Evolutionary conservation across 805 yeast genomes (phyloP), one percentile per base, ranked within the genome.

Genomic region (Ogataea allantospora): DNA sequence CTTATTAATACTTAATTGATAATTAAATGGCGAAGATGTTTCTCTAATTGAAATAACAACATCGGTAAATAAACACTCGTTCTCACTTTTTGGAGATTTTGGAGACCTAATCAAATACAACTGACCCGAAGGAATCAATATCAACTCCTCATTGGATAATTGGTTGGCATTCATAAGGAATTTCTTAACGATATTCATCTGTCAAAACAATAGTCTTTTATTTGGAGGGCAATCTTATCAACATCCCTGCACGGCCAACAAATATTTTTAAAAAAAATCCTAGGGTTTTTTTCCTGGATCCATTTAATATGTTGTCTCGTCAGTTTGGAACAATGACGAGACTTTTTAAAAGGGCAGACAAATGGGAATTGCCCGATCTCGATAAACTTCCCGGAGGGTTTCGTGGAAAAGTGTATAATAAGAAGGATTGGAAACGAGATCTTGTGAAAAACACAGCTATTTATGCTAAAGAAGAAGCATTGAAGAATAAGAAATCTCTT

Each of bases 81-180:
- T 68, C 17, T 80, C 88, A 7, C 96, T 89, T 57, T 88, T 87
- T 9, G 96, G 96, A 2, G 95, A 85, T 15, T 70, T 72, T 5
- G 85, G 83, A 1, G 85, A 71, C 33, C 98, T 68, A 12, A 83
- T 72, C 30, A 91, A 68, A 54, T 71, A 84, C 31, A 91, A 70
- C 62, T 80, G 82, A 3, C 97, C 98, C 0, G 83, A 73, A 2
- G 95, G 87, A 33, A 93, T 70, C 52, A 75, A 70, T 7, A 79
- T 76, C 21, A 87, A 61, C 41, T 79, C 83, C 51, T 80, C 81
- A 24, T 73, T 71, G 8, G 79, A 31, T 21, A 50, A 47, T 17
- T 65, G 19, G 72, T 66, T 11, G 24, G 48, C 48, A 27, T 48
- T 55, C 20, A 38, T 43, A 33, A 55, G 71, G 45, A 85, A 71